Percentiles rank a stretch among this genome's conserved stretches.
phyloP scores from a whole-genome alignment of 768 basidiomycete genomes.

The Mycena venus region DNA sequence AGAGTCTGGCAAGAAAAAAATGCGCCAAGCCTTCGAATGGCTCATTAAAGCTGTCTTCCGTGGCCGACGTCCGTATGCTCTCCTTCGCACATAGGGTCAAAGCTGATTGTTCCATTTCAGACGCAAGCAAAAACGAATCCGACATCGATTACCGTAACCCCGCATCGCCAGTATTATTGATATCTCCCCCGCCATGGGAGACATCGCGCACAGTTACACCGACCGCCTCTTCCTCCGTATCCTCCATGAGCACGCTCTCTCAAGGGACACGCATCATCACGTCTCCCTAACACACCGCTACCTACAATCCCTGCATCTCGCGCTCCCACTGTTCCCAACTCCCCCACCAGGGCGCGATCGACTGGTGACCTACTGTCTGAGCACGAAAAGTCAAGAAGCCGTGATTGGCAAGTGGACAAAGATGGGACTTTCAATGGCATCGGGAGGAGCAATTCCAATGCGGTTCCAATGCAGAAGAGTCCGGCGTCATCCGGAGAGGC shows the following conservation, averaged over 20 bases:
- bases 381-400: conserved; percentile 52
- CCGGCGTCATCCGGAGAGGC: conserved; percentile 21
- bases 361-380: conserved; percentile 63
- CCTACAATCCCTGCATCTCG: conserved; percentile 52
- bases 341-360: conserved; percentile 68
- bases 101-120: conserved; percentile 37
- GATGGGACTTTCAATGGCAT: conserved; percentile 22
- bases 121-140: conserved; percentile 43
- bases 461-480: conserved; percentile 21
- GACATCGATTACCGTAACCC: conserved; percentile 73
- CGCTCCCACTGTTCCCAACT: conserved; percentile 53
- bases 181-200: conserved; percentile 69
- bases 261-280: conserved; percentile 44
- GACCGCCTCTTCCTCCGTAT: conserved; percentile 58
- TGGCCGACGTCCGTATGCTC: conserved; percentile 55
- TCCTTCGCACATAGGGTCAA: neutral
- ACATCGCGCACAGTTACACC: conserved; percentile 66
- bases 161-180: conserved; percentile 75
- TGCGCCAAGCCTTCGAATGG: conserved; percentile 81
- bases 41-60: conserved; percentile 76
- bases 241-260: conserved; percentile 47
- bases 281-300: conserved; percentile 41
- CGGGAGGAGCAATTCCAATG: conserved; percentile 29
- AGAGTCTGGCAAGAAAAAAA: conserved; percentile 76
- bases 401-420: conserved; percentile 36